Evolutionary conservation across 1,139 yeast genomes (phyloP).

Genomic region (Saccharomyces hybrid): DNA sequence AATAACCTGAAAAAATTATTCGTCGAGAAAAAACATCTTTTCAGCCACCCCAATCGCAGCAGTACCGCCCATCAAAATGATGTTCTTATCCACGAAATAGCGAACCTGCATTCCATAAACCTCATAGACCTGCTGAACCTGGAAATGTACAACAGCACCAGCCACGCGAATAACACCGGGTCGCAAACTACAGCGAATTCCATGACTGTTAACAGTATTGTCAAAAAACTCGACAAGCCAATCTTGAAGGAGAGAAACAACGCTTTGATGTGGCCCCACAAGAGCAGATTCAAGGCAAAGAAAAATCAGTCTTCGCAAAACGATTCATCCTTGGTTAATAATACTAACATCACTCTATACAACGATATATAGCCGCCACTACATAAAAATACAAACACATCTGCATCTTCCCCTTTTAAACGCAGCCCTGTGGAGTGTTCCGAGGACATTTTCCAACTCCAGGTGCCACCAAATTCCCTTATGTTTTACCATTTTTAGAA

Average conservation of each 20-base stretch:
- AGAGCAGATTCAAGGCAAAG: not conserved
- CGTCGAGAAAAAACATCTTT: not conserved
- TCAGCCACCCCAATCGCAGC: not conserved
- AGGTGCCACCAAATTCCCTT: not conserved
- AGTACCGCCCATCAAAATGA: not conserved
- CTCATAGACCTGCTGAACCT: not conserved
- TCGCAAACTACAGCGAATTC: slow-evolving; percentile 11
- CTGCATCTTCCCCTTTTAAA: not conserved
- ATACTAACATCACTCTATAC: not conserved
- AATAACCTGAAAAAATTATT: not conserved
- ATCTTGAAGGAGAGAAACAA: slow-evolving; percentile 18
- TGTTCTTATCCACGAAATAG: not conserved
- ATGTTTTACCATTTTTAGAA: not conserved
- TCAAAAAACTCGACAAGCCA: slow-evolving; percentile 20
- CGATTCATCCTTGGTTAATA: not conserved
- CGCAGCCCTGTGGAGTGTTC: not conserved
- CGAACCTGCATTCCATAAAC: not conserved
- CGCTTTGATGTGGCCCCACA: slow-evolving; percentile 23
- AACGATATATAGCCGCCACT: slow-evolving; percentile 1
- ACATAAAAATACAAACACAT: not conserved
- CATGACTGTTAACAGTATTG: slow-evolving; percentile 16
- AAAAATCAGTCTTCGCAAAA: not conserved
- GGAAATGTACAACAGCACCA: slow-evolving; percentile 1
- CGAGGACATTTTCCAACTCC: not conserved
- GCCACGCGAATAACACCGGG: slow-evolving; percentile 1